Base-by-base conservation (phyloP, 1,139 yeast genomes). In the Candida glucosophila region DNA sequence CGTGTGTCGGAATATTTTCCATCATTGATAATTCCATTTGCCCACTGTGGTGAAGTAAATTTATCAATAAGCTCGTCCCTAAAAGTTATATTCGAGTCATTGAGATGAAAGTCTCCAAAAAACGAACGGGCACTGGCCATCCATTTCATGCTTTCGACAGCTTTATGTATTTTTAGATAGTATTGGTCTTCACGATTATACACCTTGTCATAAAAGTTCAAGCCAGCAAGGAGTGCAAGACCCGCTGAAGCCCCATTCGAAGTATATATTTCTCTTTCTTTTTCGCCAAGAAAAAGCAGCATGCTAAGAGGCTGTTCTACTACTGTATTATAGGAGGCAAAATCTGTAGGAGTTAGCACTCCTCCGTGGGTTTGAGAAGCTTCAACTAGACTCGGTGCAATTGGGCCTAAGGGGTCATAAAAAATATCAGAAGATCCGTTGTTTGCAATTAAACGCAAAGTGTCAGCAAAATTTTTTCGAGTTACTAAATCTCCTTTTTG, bases 61-160 rank as follows among this genome's bases (percentile, higher is more conserved):
- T 49, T 49, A 0, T 40, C 28, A 20, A 59, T 51, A 17, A 68
- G 43, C 5, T 39, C 35, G 22, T 41, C 21, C 34, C 41, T 35
- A 28, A 43, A 47, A 0, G 47, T 34, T 7, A 25, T 16, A 21
- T 48, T 39, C 9, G 28, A 25, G 9, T 18, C 15, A 16, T 14
- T 24, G 10, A 26, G 11, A 3, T 29, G 21, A 11, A 47, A 48
- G 41, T 85, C 95, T 1, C 97, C 97, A 14, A 88, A 64, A 40
- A 82, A 68, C 11, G 90, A 74, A 32, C 97, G 65, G 0, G 80
- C 88, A 6, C 92, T 69, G 1, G 88, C 83, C 67, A 85, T 69
- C 95, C 95, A 90, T 51, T 88, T 88, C 92, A 88, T 85, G 5
- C 82, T 58, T 51, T 90, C 98, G 9, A 86, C 58, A 9, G 85